These are phyloP conservation scores for Podospora appendiculata DNA, from an alignment of 495 filamentous ascomycete genomes.

Conservation along the genomic window DNA sequence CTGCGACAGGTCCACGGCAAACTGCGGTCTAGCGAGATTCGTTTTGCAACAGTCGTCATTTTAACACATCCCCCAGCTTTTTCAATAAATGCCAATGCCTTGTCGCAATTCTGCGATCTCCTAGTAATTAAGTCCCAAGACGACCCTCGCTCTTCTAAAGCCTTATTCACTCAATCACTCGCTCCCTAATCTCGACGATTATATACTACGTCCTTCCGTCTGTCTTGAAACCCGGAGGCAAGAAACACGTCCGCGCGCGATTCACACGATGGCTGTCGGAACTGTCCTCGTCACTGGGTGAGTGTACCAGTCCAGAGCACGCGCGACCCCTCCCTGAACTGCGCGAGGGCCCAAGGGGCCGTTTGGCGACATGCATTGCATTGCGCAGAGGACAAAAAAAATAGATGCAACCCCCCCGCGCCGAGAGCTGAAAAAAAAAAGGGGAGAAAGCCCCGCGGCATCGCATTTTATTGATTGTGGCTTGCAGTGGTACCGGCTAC, in stretches of 20 bases:
- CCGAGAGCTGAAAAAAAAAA: too few species aligned
- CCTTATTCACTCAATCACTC: neutral
- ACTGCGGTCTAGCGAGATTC: conserved; percentile 21
- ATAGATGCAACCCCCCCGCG: too few species aligned
- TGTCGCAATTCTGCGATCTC: too few species aligned
- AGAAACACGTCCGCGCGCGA: too few species aligned
- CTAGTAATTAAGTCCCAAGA: neutral
- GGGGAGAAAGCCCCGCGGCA: too few species aligned
- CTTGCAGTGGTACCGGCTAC: conserved; percentile 85
- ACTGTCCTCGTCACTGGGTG: conserved; percentile 90
- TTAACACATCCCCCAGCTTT: neutral
- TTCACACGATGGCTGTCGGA: conserved; percentile 58
- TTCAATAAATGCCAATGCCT: too few species aligned
- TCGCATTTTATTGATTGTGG: conserved; percentile 9
- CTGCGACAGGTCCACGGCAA: conserved; percentile 14
- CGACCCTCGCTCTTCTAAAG: neutral
- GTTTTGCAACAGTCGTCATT: conserved; percentile 9
- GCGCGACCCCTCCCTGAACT: neutral
- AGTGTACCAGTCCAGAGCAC: conserved; percentile 21
- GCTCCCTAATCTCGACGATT: too few species aligned
- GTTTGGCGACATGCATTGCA: too few species aligned
- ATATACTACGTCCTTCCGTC: too few species aligned
- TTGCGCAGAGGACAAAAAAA: too few species aligned
- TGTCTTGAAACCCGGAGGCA: too few species aligned
- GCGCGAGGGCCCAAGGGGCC: neutral